A percentile compares a stretch with the other conserved stretches of the same genome.
Conservation (phyloP, 208 protist genomes). For the Trypanosoma melophagium region DNA sequence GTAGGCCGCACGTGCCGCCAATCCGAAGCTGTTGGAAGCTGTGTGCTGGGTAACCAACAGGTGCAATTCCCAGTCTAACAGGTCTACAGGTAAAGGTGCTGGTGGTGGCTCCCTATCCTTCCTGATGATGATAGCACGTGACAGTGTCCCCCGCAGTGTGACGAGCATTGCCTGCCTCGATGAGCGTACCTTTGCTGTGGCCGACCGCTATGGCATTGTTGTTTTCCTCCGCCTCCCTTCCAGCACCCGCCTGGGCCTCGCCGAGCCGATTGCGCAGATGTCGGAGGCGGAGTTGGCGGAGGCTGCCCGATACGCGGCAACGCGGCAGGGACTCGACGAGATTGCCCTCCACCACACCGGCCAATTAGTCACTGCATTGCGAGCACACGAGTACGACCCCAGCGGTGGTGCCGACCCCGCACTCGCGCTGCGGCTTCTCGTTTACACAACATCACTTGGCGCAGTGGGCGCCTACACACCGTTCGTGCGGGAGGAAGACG, state of each 20-base stretch:
- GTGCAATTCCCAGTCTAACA: too few species aligned
- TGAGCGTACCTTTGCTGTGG: constrained; percentile 66
- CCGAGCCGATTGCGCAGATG: constrained; percentile 55
- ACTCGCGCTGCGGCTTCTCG: constrained; percentile 42
- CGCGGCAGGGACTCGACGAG: constrained; percentile 58
- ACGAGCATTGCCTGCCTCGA: constrained; percentile 67
- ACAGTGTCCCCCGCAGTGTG: constrained; percentile 60
- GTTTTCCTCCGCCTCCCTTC: constrained; percentile 62
- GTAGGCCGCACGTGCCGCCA: too few species aligned
- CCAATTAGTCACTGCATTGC: constrained; percentile 65
- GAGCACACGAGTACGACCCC: constrained; percentile 45
- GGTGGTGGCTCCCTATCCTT: constrained; percentile 44
- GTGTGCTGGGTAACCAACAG: too few species aligned
- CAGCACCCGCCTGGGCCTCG: constrained; percentile 52
- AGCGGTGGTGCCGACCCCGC: constrained; percentile 45
- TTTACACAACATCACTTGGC: constrained; percentile 74
- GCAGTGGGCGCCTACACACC: constrained; percentile 69
- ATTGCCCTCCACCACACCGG: constrained; percentile 66
- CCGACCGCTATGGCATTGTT: constrained; percentile 72
- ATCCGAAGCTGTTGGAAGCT: too few species aligned
- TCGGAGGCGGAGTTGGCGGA: constrained; percentile 52
- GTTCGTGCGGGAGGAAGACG: constrained; percentile 72
- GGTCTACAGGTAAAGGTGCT: too few species aligned
- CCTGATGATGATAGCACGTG: constrained; percentile 58
- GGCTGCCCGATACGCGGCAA: constrained; percentile 39